phyloP scores from a whole-genome alignment of 2,329 filamentous ascomycete species.

The Cucurbitaria berberidis region DNA sequence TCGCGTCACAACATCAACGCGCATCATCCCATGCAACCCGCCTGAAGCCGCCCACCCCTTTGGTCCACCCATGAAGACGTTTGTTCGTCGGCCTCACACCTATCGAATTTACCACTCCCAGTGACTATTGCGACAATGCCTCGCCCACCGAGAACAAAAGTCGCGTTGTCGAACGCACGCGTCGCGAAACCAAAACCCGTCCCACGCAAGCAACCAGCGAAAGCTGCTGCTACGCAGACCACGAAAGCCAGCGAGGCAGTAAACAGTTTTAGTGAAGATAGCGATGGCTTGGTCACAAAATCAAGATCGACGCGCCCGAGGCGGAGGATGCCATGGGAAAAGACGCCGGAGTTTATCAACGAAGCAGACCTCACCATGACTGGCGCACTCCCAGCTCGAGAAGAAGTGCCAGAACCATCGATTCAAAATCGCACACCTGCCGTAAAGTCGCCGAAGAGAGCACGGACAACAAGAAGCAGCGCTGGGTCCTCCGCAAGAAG shows the following conservation, averaged over 20 bases:
- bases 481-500: constrained; percentile 21
- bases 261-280: constrained; percentile 45
- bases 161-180: constrained; percentile 40
- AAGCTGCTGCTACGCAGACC: constrained; percentile 24
- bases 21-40: constrained; percentile 10
- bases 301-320: constrained; percentile 27
- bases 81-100: constrained; percentile 11
- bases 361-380: constrained; percentile 44
- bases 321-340: constrained; percentile 25
- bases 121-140: constrained; percentile 36
- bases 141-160: constrained; percentile 46
- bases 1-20: constrained; percentile 19
- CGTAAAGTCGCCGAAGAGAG: constrained; percentile 22
- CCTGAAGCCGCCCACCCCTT: background rate
- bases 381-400: constrained; percentile 40
- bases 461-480: constrained; percentile 26
- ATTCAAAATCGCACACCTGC: constrained; percentile 29
- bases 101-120: background rate
- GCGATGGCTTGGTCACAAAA: constrained; percentile 45
- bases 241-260: constrained; percentile 18
- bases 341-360: constrained; percentile 22
- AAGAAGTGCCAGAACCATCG: constrained; percentile 1
- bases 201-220: constrained; percentile 25
- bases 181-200: constrained; percentile 31
- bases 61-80: constrained; percentile 3